Conservation (phyloP, 2,329 filamentous ascomycete species). For the Coleophoma cylindrospora region DNA sequence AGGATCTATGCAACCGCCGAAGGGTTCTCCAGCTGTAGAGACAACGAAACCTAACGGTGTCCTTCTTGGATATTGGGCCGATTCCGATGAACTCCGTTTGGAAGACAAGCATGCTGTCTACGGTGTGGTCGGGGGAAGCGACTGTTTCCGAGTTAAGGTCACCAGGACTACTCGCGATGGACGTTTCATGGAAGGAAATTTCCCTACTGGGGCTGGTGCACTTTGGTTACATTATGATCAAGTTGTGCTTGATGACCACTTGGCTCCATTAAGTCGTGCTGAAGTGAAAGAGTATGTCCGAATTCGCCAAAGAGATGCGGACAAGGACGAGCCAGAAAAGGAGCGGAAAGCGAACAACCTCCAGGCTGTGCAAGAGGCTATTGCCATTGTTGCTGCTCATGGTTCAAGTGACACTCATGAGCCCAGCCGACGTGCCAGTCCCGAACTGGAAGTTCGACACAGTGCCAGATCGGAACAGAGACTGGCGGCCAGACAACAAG, state of each 20-base stretch:
- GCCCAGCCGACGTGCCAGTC: slow-evolving; percentile 3
- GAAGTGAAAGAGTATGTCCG: slow-evolving; percentile 62
- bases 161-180: slow-evolving; percentile 56
- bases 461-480: slow-evolving; percentile 20
- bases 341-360: slow-evolving; percentile 42
- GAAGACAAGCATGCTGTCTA: slow-evolving; percentile 57
- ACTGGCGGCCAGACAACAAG: slow-evolving; percentile 17
- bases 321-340: slow-evolving; percentile 43
- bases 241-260: slow-evolving; percentile 51
- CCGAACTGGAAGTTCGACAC: slow-evolving; percentile 21
- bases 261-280: slow-evolving; percentile 42
- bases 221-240: slow-evolving; percentile 61
- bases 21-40: slow-evolving; percentile 15
- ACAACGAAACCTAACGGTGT: slow-evolving; percentile 18
- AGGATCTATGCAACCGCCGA: slow-evolving; percentile 14
- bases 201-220: slow-evolving; percentile 53
- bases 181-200: slow-evolving; percentile 52
- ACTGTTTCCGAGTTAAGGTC: slow-evolving; percentile 61
- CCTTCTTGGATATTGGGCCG: slow-evolving; percentile 53
- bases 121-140: slow-evolving; percentile 56
- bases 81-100: slow-evolving; percentile 41
- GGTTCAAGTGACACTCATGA: slow-evolving; percentile 7
- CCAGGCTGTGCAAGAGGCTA: slow-evolving; percentile 18
- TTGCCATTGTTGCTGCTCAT: slow-evolving; percentile 13
- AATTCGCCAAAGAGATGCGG: slow-evolving; percentile 53